Base-by-base conservation (phyloP, 208 protist species). In the Wallacemonas sp. region DNA sequence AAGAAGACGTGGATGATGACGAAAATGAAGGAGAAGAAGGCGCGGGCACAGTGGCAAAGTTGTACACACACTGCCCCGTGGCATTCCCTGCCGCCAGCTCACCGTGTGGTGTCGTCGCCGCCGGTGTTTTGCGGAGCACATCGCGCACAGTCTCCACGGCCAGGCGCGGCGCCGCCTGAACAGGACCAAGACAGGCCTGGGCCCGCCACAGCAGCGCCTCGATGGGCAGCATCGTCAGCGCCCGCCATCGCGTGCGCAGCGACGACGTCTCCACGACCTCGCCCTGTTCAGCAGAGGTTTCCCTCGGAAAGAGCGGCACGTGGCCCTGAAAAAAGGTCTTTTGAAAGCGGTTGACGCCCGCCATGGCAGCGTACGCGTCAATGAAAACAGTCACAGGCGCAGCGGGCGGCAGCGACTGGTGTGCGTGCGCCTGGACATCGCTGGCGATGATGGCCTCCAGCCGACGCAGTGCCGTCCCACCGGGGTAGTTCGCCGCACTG, bases 291-390 rank as follows among this genome's bases (percentile, higher is more conserved):
- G 36, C 10, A 41, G 36, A 16, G 36, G 36, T 7, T 14, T 41
- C 36, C n/a, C n/a, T n/a, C n/a, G n/a, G n/a, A n/a, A n/a, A n/a
- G 18, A 59, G 44, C 7, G 52, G 31, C 10, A 23, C 10, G 41
- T 75, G 63, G 5, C 55, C 36, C n/a, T 14, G 14, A 39, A 54
- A 22, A 41, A 61, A 69, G 11, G 45, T 57, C 57, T 87, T 87
- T 25, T 83, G 74, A 50, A 87, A 87, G 14, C 77, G 77, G 57
- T 70, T 78, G 44, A 84, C 75, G 3, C 82, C 82, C 22, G 74
- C 70, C 77, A 84, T 84, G 29, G 65, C 77, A 22, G 82, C 82
- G 67, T 82, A 87, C 10, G 73, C 74, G 61, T 87, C 82, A 46
- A 87, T 54, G 28, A 87, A 87, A 0, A 87, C 38, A 12, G 69